Evolutionary conservation across 129 eudicot species (phyloP).

Genomic region (Centaurea solstitialis): DNA sequence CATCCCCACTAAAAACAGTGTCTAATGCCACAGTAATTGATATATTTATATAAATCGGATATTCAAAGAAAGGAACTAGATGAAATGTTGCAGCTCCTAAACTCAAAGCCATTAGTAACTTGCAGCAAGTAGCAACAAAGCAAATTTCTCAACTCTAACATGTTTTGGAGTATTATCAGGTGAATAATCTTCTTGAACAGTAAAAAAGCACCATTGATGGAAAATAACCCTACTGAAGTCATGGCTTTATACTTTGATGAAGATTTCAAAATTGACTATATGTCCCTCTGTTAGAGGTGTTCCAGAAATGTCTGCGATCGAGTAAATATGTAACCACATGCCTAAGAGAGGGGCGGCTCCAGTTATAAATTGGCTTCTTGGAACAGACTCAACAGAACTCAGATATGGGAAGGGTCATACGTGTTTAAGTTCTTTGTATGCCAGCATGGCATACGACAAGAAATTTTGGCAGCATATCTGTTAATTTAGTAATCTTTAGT

Average conservation of each 20-base stretch:
- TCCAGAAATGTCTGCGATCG: too few species aligned
- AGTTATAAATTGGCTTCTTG: background rate
- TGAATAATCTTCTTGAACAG: background rate
- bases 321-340: background rate
- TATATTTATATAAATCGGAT: background rate
- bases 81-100: background rate
- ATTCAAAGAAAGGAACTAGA: background rate
- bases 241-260: background rate
- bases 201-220: background rate
- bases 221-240: background rate
- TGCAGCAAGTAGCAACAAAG: background rate
- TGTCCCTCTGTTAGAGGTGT: too few species aligned
- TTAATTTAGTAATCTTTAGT: too few species aligned
- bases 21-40: background rate
- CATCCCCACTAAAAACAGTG: conserved; percentile 8
- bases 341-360: background rate
- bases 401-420: too few species aligned
- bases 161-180: too few species aligned
- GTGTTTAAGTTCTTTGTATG: too few species aligned
- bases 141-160: too few species aligned
- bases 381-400: too few species aligned
- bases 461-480: too few species aligned
- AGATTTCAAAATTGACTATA: too few species aligned
- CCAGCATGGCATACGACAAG: too few species aligned
- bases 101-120: background rate